These are phyloP conservation scores for Camellia sinensis DNA, from an alignment of 148 eudicot species.

Conservation along the genomic window DNA sequence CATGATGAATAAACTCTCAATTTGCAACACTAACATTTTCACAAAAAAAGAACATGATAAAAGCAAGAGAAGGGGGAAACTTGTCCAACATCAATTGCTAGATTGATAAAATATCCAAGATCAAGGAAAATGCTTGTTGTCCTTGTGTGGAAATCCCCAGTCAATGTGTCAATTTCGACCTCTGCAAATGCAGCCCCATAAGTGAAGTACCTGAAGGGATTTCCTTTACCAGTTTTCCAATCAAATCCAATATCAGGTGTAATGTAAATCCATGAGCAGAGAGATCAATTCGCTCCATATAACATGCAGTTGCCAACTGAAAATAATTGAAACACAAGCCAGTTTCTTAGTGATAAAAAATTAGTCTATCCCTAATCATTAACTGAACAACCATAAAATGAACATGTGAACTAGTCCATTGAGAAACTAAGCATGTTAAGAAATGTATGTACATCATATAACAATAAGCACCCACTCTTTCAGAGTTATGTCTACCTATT, in stretches of 20 bases:
- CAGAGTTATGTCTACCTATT: neutral
- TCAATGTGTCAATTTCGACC: slow-evolving; percentile 87
- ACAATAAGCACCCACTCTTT: neutral
- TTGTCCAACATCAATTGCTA: slow-evolving; percentile 98
- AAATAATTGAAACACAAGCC: slow-evolving; percentile 19
- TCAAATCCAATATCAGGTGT: slow-evolving; percentile 94
- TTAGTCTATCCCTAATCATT: neutral
- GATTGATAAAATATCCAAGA: slow-evolving; percentile 90
- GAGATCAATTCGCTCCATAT: slow-evolving; percentile 85
- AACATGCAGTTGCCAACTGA: slow-evolving; percentile 77
- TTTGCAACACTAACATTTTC: neutral
- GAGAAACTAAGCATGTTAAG: neutral
- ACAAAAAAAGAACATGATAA: neutral
- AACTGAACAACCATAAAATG: neutral
- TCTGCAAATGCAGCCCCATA: slow-evolving; percentile 96
- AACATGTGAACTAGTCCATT: slow-evolving; percentile 2
- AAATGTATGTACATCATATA: neutral
- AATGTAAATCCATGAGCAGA: slow-evolving; percentile 87
- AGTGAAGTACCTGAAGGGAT: slow-evolving; percentile 81
- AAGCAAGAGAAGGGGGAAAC: slow-evolving; percentile 24
- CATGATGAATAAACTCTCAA: neutral
- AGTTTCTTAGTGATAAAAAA: neutral
- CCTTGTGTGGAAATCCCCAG: slow-evolving; percentile 96
- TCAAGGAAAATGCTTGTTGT: slow-evolving; percentile 70
- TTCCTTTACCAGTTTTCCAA: slow-evolving; percentile 80